Evolutionary conservation across 352 stramenopile species (phyloP).

Genomic region (Pythium phragmiticola): DNA sequence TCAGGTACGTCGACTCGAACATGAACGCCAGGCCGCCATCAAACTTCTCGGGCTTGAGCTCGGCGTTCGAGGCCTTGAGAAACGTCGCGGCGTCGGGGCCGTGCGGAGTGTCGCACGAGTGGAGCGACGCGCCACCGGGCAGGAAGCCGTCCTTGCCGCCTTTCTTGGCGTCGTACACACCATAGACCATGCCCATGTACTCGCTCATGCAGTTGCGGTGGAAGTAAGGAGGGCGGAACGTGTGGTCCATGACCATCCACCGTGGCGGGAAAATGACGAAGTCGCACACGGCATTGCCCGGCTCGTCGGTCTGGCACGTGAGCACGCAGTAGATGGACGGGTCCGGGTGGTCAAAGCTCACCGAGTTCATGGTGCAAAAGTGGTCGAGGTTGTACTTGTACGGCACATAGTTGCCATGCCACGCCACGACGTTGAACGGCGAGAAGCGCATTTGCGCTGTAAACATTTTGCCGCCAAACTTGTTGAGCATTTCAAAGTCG

Average conservation of each 20-base stretch:
- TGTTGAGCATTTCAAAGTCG: slow-evolving; percentile 73
- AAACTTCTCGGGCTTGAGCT: slow-evolving; percentile 89
- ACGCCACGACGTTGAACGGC: slow-evolving; percentile 97
- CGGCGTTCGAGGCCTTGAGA: slow-evolving; percentile 78
- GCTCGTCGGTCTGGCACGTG: slow-evolving; percentile 92
- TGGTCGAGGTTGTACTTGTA: slow-evolving; percentile 97
- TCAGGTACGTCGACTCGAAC: slow-evolving; percentile 95
- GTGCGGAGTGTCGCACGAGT: slow-evolving; percentile 89
- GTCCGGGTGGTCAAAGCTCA: slow-evolving; percentile 96
- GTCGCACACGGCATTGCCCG: slow-evolving; percentile 93
- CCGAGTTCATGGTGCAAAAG: slow-evolving; percentile 95
- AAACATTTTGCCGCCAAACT: slow-evolving; percentile 92
- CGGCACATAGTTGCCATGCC: slow-evolving; percentile 97
- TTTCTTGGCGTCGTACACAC: slow-evolving; percentile 95
- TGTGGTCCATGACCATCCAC: slow-evolving; percentile 95
- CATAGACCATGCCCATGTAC: slow-evolving; percentile 98
- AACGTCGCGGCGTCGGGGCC: slow-evolving; percentile 94
- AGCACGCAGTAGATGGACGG: slow-evolving; percentile 97
- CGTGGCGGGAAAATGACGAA: slow-evolving; percentile 98
- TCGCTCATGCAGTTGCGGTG: slow-evolving; percentile 98
- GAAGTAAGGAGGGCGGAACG: slow-evolving; percentile 92
- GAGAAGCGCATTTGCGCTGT: slow-evolving; percentile 79
- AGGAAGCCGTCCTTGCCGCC: slow-evolving; percentile 85
- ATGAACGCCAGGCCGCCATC: slow-evolving; percentile 95
- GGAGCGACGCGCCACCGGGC: slow-evolving; percentile 91